These are phyloP conservation scores for Ampelomyces quisqualis DNA, from an alignment of 2,329 filamentous ascomycete genomes.

Conservation along the genomic window DNA sequence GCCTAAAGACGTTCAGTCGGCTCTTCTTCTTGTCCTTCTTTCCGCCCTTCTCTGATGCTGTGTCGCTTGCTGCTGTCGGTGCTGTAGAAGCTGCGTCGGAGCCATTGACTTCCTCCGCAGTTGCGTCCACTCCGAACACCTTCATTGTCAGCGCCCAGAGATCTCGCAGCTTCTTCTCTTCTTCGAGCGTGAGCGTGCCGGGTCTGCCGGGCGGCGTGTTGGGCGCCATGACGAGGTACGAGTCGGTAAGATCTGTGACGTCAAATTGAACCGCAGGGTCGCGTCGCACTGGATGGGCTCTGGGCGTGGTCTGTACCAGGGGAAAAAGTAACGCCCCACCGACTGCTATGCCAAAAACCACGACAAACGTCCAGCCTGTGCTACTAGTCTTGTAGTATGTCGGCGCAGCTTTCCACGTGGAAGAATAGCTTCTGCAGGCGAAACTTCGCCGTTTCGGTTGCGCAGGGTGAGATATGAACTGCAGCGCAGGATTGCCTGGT, in stretches of 20 bases:
- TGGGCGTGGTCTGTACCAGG: conserved; percentile 13
- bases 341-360: conserved; percentile 37
- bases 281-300: conserved; percentile 7
- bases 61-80: conserved; percentile 8
- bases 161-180: conserved; percentile 84
- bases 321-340: conserved; percentile 36
- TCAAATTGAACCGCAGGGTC: conserved; percentile 20
- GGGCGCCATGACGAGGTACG: conserved; percentile 44
- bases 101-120: conserved; percentile 35
- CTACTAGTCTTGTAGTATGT: conserved; percentile 25
- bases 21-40: conserved; percentile 72
- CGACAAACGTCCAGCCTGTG: conserved; percentile 26
- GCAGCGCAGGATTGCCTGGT: conserved; percentile 10
- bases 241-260: conserved; percentile 26
- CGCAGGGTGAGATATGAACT: conserved; percentile 16
- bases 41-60: conserved; percentile 22
- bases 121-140: conserved; percentile 61
- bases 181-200: conserved; percentile 83
- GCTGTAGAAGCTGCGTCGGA: conserved; percentile 14
- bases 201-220: conserved; percentile 67
- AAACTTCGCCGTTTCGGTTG: conserved; percentile 10
- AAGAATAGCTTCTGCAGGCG: conserved; percentile 12
- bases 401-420: conserved; percentile 5
- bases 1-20: conserved; percentile 67
- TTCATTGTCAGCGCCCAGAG: conserved; percentile 78